phyloP scores from a whole-genome alignment of 306 rosid genomes.

The Lathyrus sativus region DNA sequence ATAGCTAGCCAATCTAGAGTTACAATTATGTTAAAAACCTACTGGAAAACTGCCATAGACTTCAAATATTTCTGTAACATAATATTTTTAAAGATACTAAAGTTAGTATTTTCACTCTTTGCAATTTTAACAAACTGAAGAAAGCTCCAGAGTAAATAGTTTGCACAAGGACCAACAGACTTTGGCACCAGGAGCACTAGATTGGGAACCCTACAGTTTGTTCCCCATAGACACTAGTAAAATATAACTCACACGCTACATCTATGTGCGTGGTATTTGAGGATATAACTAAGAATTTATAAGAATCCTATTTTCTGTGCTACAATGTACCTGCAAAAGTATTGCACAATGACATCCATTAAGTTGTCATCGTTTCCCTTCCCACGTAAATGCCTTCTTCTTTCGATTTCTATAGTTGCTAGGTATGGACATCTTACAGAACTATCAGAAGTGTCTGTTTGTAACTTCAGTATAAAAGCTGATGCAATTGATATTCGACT shows the following conservation, averaged over 20 bases:
- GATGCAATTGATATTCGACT: slow-evolving; percentile 71
- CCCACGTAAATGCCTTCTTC: slow-evolving; percentile 71
- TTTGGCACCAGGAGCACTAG: slow-evolving; percentile 10
- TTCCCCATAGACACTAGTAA: neutral
- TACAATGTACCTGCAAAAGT: slow-evolving; percentile 61
- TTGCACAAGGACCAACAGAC: slow-evolving; percentile 10
- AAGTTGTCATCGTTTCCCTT: slow-evolving; percentile 62
- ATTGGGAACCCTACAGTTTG: slow-evolving; percentile 16
- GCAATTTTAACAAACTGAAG: slow-evolving; percentile 15
- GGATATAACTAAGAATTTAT: slow-evolving; percentile 1
- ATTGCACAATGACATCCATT: slow-evolving; percentile 66
- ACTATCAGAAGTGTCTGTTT: slow-evolving; percentile 47
- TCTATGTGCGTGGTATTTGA: slow-evolving; percentile 6
- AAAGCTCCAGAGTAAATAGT: slow-evolving; percentile 9
- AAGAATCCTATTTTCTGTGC: slow-evolving; percentile 4
- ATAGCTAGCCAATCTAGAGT: slow-evolving; percentile 13
- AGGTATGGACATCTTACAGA: slow-evolving; percentile 72
- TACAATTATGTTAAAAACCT: slow-evolving; percentile 23
- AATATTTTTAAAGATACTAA: slow-evolving; percentile 4
- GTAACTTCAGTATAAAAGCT: slow-evolving; percentile 65
- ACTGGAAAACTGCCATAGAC: slow-evolving; percentile 17
- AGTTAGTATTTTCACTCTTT: slow-evolving; percentile 10
- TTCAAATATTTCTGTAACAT: neutral
- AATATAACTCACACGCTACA: slow-evolving; percentile 20
- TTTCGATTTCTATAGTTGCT: slow-evolving; percentile 88